phyloP scores from a whole-genome alignment of 306 rosid genomes.

The Vigna angularis region DNA sequence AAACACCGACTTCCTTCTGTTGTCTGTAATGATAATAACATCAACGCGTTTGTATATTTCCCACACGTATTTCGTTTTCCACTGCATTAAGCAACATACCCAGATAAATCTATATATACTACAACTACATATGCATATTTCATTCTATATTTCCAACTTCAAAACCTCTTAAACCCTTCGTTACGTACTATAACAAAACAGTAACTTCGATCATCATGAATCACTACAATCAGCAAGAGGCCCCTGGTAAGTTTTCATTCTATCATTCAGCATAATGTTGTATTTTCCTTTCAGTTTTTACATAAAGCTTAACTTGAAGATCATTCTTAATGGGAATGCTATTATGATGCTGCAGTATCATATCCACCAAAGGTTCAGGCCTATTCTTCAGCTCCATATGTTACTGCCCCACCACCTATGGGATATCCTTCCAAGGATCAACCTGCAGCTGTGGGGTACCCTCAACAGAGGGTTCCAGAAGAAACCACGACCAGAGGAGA shows the following conservation, averaged over 20 bases:
- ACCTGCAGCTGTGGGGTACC: slow-evolving; percentile 31
- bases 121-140: slow-evolving; percentile 28
- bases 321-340: neutral
- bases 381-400: slow-evolving; percentile 26
- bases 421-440: slow-evolving; percentile 49
- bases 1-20: neutral
- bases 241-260: slow-evolving; percentile 40
- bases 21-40: too few species aligned
- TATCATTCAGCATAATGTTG: neutral
- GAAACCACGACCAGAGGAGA: slow-evolving; percentile 53
- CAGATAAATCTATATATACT: slow-evolving; percentile 23
- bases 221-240: slow-evolving; percentile 42
- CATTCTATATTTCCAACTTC: neutral
- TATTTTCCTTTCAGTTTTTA: neutral
- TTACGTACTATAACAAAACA: neutral
- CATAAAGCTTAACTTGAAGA: neutral
- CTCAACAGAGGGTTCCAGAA: slow-evolving; percentile 37
- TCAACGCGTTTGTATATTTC: neutral
- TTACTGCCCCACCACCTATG: slow-evolving; percentile 49
- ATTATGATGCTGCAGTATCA: slow-evolving; percentile 34
- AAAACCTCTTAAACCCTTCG: neutral
- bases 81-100: slow-evolving; percentile 13
- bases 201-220: slow-evolving; percentile 33
- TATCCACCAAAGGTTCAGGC: slow-evolving; percentile 5
- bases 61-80: neutral